A percentile compares a stretch with the other conserved stretches of the same genome.
Evolutionary conservation across 495 filamentous ascomycete species (phyloP).

Genomic region (Xylaria flabelliformis): DNA sequence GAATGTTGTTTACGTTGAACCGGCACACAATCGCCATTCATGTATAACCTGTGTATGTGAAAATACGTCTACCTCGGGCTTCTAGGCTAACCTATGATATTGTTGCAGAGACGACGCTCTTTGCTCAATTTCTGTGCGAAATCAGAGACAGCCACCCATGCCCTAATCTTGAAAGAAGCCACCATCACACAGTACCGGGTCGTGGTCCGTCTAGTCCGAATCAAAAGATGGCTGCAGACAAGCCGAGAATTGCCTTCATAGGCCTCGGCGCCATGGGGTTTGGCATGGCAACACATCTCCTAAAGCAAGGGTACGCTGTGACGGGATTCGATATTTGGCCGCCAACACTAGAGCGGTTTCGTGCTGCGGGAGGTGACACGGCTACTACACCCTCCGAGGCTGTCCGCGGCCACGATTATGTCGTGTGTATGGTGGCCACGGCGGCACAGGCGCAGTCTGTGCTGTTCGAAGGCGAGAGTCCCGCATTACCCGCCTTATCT

Average conservation of each 20-base stretch:
- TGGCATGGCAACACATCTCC: slow-evolving; percentile 81
- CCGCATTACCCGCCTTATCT: slow-evolving; percentile 63
- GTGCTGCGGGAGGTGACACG: slow-evolving; percentile 66
- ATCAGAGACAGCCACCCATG: background rate
- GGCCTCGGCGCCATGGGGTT: slow-evolving; percentile 91
- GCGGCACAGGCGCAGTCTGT: slow-evolving; percentile 70
- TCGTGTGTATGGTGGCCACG: slow-evolving; percentile 83
- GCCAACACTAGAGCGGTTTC: slow-evolving; percentile 74
- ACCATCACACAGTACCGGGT: background rate
- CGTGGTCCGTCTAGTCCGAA: background rate
- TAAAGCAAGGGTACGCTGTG: slow-evolving; percentile 71
- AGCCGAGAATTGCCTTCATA: slow-evolving; percentile 72
- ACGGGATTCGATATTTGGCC: slow-evolving; percentile 79
- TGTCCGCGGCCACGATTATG: slow-evolving; percentile 64
- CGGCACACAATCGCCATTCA: background rate
- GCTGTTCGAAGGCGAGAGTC: slow-evolving; percentile 65
- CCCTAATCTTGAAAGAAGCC: background rate
- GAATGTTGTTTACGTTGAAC: slow-evolving; percentile 1
- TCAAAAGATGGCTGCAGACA: slow-evolving; percentile 30
- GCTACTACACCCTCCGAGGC: slow-evolving; percentile 68
- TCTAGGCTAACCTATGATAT: background rate
- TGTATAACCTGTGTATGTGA: background rate
- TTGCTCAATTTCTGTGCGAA: background rate
- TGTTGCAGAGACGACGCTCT: background rate
- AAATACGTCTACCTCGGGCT: background rate